Evolutionary conservation across 176 grass and related monocot species (phyloP).

Genomic region (Oryza meyeriana): DNA sequence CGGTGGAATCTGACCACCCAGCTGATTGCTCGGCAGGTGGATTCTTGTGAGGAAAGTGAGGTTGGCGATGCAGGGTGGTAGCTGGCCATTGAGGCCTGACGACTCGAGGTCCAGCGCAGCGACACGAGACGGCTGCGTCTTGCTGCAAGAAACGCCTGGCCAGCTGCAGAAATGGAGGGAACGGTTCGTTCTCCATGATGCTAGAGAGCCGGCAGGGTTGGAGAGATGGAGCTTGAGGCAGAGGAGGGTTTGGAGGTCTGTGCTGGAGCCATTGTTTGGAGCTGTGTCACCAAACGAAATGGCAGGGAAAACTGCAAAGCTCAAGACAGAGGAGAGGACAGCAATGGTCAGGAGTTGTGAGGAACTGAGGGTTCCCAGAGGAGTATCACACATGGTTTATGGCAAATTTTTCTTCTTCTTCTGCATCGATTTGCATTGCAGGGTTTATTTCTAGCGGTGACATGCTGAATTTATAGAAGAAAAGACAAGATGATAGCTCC

Average conservation of each 20-base stretch:
- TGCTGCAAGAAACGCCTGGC: constrained; percentile 20
- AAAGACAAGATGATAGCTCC: not conserved
- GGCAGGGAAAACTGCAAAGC: not conserved
- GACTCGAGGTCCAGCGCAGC: constrained; percentile 13
- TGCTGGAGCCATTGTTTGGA: not conserved
- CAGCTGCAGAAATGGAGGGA: constrained; percentile 28
- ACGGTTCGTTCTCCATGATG: not conserved
- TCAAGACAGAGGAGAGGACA: not conserved
- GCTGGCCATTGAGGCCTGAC: not conserved
- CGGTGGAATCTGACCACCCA: constrained; percentile 17
- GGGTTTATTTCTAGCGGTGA: not conserved
- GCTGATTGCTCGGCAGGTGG: constrained; percentile 5
- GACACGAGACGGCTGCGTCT: not conserved
- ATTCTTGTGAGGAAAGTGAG: constrained; percentile 36
- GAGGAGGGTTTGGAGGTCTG: constrained; percentile 15
- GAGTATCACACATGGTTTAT: too few species aligned
- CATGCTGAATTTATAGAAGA: not conserved
- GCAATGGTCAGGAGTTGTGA: not conserved
- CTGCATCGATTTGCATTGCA: not conserved
- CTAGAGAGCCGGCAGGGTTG: not conserved
- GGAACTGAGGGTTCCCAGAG: not conserved
- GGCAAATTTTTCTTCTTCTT: too few species aligned
- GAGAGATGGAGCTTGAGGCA: constrained; percentile 34
- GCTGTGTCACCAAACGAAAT: not conserved
- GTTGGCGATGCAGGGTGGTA: constrained; percentile 23